These are phyloP conservation scores for Entomortierella parvispora DNA, from an alignment of 192 early-diverging fungal genomes.

Conservation along the genomic window DNA sequence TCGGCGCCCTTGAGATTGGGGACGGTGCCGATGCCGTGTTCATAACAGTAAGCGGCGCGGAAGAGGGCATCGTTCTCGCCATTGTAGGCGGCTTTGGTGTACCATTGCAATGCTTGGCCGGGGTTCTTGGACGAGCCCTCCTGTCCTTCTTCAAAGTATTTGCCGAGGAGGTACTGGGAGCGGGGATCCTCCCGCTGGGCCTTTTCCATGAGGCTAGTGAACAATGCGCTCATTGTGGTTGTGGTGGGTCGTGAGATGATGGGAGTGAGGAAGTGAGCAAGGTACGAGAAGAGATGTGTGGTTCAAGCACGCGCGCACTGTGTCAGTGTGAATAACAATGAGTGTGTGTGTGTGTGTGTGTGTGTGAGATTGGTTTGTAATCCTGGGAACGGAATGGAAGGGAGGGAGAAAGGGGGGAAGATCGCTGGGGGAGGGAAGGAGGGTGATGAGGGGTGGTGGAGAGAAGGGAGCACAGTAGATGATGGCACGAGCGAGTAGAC, in stretches of 20 bases:
- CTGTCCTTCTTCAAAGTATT: conserved; percentile 83
- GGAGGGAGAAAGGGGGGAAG: background rate
- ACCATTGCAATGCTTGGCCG: conserved; percentile 69
- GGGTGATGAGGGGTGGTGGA: background rate
- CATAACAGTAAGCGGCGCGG: conserved; percentile 73
- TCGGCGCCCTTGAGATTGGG: conserved; percentile 61
- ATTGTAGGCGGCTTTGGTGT: conserved; percentile 59
- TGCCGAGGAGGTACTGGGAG: conserved; percentile 77
- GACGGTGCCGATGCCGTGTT: conserved; percentile 68
- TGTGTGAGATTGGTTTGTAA: background rate
- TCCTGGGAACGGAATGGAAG: background rate
- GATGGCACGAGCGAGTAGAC: background rate
- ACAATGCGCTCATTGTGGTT: conserved; percentile 19
- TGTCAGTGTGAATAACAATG: too few species aligned
- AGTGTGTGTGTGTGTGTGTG: conserved; percentile 5
- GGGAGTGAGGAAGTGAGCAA: background rate
- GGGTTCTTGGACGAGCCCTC: conserved; percentile 61
- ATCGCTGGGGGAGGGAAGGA: background rate
- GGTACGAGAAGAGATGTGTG: too few species aligned
- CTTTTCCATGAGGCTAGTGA: conserved; percentile 38
- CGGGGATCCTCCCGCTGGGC: conserved; percentile 65
- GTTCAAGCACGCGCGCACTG: too few species aligned
- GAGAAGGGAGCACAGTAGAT: background rate
- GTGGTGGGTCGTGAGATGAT: conserved; percentile 1
- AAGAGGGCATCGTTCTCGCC: conserved; percentile 76